Base-by-base conservation (phyloP, 495 filamentous ascomycete species). In the Lasiosphaeria miniovina region DNA sequence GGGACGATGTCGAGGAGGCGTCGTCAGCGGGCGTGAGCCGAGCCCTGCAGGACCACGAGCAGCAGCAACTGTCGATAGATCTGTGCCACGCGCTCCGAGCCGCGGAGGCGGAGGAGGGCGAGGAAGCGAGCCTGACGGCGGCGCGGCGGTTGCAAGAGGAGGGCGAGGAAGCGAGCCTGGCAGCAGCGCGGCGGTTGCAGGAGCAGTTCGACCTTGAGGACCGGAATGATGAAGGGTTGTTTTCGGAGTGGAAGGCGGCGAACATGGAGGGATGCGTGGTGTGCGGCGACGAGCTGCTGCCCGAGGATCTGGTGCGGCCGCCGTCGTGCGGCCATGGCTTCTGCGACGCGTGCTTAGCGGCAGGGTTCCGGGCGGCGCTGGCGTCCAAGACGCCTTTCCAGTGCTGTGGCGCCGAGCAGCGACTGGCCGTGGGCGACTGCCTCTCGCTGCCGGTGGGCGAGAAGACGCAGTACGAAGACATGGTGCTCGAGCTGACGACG, bases 331-430 rank as follows among this genome's bases (percentile, higher is more conserved):
- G 24, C 34, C 58, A 60, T 40, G 51, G 51, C 14, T 60, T 54
- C 51, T 60, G 58, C 14, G 58, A 49, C 17, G 33, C 7, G 11
- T 60, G 58, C 38, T 24, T 53, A 17, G 58, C 4, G 14, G n/a
- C n/a, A 4, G 58, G 58, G 5, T 54, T 60, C 51, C 34, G 36
- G 24, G 14, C 10, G 9, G 51, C 50, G 3, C 52, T 36, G 1
- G 33, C 33, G 31, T 45, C n/a, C 14, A 15, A 40, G 14, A 31
- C 36, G 14, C 34, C 58, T 1, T 60, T 60, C 34, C 50, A 46
- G n/a, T 60, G 58, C 38, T 60, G 58, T 40, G 58, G 50, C 14
- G 38, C 24, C 24, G 24, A 24, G 24, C 24, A 48, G 51, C 4
- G 3, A 6, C 17, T 49, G 8, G 3, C 31, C 7, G 31, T 33